A percentile compares a stretch with the other conserved stretches of the same genome.
phyloP scores from a whole-genome alignment of 192 early-diverging fungal genomes.

The Linnemannia hyalina region DNA sequence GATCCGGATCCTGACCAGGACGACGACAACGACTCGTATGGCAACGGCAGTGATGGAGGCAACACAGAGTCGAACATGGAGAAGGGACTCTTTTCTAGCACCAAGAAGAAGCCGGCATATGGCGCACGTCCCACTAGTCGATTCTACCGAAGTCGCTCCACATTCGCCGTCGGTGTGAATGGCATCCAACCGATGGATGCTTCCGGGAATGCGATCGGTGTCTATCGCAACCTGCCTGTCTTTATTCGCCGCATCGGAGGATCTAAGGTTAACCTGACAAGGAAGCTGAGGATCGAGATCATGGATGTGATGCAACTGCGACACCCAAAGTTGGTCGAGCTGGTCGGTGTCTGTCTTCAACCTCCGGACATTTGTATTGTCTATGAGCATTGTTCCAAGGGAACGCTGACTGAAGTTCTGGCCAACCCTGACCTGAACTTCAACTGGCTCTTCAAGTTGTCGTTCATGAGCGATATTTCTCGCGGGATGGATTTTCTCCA shows the following conservation, averaged over 20 bases:
- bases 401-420: constrained; percentile 41
- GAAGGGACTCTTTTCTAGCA: background rate
- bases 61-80: background rate
- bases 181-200: constrained; percentile 26
- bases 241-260: constrained; percentile 29
- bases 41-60: background rate
- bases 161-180: constrained; percentile 7
- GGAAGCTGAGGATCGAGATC: constrained; percentile 17
- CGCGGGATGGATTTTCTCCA: constrained; percentile 57
- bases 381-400: constrained; percentile 55
- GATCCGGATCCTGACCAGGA: constrained; percentile 14
- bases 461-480: constrained; percentile 53
- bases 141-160: constrained; percentile 18
- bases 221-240: constrained; percentile 26
- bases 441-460: constrained; percentile 54
- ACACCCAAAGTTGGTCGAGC: constrained; percentile 53
- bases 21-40: background rate
- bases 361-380: constrained; percentile 44
- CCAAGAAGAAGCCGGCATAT: background rate
- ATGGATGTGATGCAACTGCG: constrained; percentile 44
- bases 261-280: constrained; percentile 24
- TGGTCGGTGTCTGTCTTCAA: constrained; percentile 49
- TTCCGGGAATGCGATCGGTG: constrained; percentile 23
- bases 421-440: constrained; percentile 54
- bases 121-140: constrained; percentile 4